A percentile compares a stretch with the other conserved stretches of the same genome.
Evolutionary conservation across 257 asterid species (phyloP).

Genomic region (Solanum sitiens): DNA sequence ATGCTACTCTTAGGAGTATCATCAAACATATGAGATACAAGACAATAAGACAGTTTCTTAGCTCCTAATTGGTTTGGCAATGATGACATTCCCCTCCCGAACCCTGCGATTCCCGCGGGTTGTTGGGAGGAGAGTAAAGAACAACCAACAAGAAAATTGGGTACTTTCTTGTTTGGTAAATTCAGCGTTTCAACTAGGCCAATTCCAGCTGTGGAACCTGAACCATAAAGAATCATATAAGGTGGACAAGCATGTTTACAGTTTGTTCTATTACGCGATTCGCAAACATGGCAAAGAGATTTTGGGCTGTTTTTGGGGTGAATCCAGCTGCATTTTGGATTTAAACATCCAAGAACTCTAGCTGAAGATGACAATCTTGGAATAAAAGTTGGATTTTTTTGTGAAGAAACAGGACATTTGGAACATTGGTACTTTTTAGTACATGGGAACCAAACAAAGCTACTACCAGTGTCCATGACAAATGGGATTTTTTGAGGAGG

Average conservation of each 20-base stretch:
- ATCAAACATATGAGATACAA: conserved; percentile 56
- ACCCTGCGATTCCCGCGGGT: conserved; percentile 84
- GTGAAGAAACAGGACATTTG: conserved; percentile 13
- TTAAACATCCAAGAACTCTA: conserved; percentile 55
- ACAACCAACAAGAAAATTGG: conserved; percentile 64
- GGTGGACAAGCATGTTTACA: conserved; percentile 80
- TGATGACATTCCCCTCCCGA: conserved; percentile 63
- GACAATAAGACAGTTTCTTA: conserved; percentile 69
- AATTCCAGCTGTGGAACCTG: conserved; percentile 72
- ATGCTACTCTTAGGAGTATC: conserved; percentile 33
- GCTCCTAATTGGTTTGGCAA: conserved; percentile 63
- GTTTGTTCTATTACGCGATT: conserved; percentile 2
- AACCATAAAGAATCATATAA: conserved; percentile 57
- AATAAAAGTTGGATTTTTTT: conserved; percentile 31
- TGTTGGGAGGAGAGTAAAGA: conserved; percentile 53
- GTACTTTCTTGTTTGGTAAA: conserved; percentile 24
- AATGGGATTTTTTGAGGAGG: conserved; percentile 67
- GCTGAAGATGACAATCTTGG: conserved; percentile 71
- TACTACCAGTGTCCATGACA: conserved; percentile 82
- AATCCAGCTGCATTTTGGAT: conserved; percentile 71
- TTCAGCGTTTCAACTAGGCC: conserved; percentile 54
- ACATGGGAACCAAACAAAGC: conserved; percentile 87
- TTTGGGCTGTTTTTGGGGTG: conserved; percentile 33
- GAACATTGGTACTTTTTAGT: conserved; percentile 48
- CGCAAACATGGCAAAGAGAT: conserved; percentile 44